Percentiles rank a stretch among this genome's conserved stretches.
Conservation (phyloP, 2,329 filamentous ascomycete genomes). For the Phyllosticta ampelicida region DNA sequence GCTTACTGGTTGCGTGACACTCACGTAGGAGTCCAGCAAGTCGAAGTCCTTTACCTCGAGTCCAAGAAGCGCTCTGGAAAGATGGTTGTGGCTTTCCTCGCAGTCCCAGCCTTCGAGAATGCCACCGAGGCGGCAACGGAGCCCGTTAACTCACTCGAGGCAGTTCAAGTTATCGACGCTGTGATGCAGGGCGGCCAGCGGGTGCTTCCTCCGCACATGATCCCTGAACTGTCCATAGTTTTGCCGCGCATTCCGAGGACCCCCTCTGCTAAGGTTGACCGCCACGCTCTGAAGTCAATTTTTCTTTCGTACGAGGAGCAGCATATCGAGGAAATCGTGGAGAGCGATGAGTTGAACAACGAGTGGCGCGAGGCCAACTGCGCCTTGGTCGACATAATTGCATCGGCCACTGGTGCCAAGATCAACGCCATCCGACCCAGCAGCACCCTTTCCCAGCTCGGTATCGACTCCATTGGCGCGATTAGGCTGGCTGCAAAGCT, state of each 20-base stretch:
- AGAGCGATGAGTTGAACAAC: neutral
- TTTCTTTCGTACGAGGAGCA: slow-evolving; percentile 10
- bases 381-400: slow-evolving; percentile 43
- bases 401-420: slow-evolving; percentile 43
- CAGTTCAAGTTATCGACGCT: slow-evolving; percentile 2
- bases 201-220: slow-evolving; percentile 12
- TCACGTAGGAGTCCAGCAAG: slow-evolving; percentile 5
- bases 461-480: slow-evolving; percentile 74
- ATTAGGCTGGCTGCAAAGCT: slow-evolving; percentile 52
- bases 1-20: slow-evolving; percentile 6
- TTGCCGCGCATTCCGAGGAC: slow-evolving; percentile 9
- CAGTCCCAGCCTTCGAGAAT: slow-evolving; percentile 14
- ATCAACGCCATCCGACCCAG: slow-evolving; percentile 51
- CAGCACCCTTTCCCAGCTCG: slow-evolving; percentile 51
- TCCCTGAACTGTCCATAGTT: slow-evolving; percentile 10
- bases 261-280: slow-evolving; percentile 18
- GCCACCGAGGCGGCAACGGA: neutral
- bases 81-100: slow-evolving; percentile 25
- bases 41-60: slow-evolving; percentile 4
- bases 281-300: slow-evolving; percentile 13
- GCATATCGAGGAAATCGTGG: slow-evolving; percentile 1
- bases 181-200: neutral
- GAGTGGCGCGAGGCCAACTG: slow-evolving; percentile 41
- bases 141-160: slow-evolving; percentile 11
- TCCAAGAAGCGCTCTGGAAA: slow-evolving; percentile 6